Evolutionary conservation across 768 basidiomycete genomes (phyloP).

Genomic region (Paxillus involutus): DNA sequence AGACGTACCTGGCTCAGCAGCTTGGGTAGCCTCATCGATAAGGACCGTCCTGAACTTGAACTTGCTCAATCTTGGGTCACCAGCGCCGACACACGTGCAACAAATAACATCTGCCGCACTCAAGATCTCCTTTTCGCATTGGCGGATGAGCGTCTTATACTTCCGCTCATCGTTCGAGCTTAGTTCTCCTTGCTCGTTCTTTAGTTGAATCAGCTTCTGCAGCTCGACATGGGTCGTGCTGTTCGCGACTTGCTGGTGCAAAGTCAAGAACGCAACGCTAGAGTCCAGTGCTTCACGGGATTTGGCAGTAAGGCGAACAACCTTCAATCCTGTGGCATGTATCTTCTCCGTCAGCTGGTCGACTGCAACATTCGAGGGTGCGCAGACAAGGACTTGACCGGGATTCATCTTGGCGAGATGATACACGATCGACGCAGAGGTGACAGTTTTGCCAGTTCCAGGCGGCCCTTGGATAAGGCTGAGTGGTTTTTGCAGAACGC

Average conservation of each 20-base stretch:
- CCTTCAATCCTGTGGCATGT: constrained; percentile 97
- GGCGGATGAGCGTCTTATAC: constrained; percentile 92
- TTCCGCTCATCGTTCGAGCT: constrained; percentile 97
- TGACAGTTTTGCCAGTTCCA: constrained; percentile 98
- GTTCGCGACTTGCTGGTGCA: constrained; percentile 97
- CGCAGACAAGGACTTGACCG: constrained; percentile 97
- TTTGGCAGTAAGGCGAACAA: constrained; percentile 96
- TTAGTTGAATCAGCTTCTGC: constrained; percentile 96
- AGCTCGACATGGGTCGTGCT: constrained; percentile 95
- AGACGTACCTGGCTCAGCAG: constrained; percentile 86
- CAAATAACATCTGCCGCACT: constrained; percentile 96
- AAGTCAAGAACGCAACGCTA: constrained; percentile 89
- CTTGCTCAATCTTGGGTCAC: constrained; percentile 94
- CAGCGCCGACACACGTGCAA: constrained; percentile 96
- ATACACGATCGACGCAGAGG: constrained; percentile 97
- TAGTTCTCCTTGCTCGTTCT: constrained; percentile 96
- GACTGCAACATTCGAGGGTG: constrained; percentile 98
- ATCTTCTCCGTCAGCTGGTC: constrained; percentile 99
- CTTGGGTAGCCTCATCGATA: constrained; percentile 98
- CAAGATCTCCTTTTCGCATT: constrained; percentile 97
- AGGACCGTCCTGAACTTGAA: constrained; percentile 98
- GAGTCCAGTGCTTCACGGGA: constrained; percentile 98
- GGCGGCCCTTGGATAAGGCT: constrained; percentile 98
- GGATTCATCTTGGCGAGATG: constrained; percentile 99
- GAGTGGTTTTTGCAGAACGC: constrained; percentile 95